Base-by-base conservation (phyloP, 106 monocot species). In the Dioscorea dumetorum region DNA sequence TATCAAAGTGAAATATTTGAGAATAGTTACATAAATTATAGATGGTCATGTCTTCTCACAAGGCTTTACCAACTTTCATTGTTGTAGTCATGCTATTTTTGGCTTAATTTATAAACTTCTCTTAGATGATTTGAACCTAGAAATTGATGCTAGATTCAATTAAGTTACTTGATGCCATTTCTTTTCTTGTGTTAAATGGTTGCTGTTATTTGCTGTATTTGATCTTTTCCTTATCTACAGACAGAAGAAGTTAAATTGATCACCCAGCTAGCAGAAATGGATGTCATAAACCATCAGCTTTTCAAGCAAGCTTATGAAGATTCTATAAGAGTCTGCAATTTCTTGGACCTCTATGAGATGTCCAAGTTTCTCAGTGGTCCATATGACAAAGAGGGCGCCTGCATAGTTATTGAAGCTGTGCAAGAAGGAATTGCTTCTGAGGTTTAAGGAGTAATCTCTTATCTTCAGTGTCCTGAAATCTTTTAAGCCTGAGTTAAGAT, bases 201-300 rank as follows among this genome's bases (percentile, higher is more conserved):
- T 12, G 4, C 28, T 23, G 23, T 70, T 22, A 32, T 28, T 7
- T 48, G 1, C 21, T 15, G 51, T 9, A 8, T 34, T 32, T 33
- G 12, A 67, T 9, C 41, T 3, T 41, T 41, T 41, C 41, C 41
- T 41, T 67, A 0, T 32, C 6, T 74, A 15, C 81, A 93, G 93
- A 86, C 81, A 72, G 93, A 93, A 82, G 93, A 93, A 74, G 93
- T 88, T 64, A 83, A 84, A 65, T 68, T 93, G 66, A 89, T 93
- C 18, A 77, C 76, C 33, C 73, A 93, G 48, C 72, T 93, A 50
- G 86, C 81, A 54, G 88, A 88, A 57, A 88, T 72, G 81, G 88
- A 93, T 72, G 56, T 79, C 32, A 75, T 93, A 74, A 93, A 85
- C 31, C 66, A 80, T 84, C 72, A 81, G 58, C 81, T 93, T 61